phyloP scores from a whole-genome alignment of 805 yeast species.

The Ogataea henricii region DNA sequence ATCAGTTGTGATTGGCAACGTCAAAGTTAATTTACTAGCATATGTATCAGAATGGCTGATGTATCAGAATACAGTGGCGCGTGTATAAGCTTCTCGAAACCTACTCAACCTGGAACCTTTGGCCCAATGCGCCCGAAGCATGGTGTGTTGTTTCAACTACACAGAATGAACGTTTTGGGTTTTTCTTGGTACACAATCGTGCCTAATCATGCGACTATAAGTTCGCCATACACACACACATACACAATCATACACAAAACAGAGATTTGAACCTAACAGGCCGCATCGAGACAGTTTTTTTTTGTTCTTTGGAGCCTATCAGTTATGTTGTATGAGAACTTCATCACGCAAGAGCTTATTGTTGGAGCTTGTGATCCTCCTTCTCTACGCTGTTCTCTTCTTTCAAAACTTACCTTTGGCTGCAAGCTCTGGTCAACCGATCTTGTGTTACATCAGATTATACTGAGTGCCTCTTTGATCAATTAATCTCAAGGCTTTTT shows the following conservation, averaged over 20 bases:
- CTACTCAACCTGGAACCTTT: not conserved
- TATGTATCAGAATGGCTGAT: not conserved
- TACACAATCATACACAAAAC: too few relatives aligned
- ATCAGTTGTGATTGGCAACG: not conserved
- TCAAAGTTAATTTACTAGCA: not conserved
- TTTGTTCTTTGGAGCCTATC: not conserved
- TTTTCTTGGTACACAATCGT: not conserved
- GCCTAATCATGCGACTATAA: not conserved
- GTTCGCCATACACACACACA: too few relatives aligned
- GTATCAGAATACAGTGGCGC: not conserved
- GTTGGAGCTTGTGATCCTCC: not conserved
- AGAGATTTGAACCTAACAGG: not conserved
- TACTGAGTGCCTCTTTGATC: too few relatives aligned
- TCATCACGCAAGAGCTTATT: not conserved
- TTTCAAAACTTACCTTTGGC: too few relatives aligned
- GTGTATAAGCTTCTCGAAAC: not conserved
- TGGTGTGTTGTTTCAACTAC: not conserved
- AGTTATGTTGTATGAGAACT: not conserved
- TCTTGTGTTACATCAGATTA: too few relatives aligned
- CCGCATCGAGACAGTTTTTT: not conserved
- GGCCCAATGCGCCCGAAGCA: not conserved
- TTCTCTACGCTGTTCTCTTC: too few relatives aligned
- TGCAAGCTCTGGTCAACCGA: too few relatives aligned
- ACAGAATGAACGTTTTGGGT: not conserved
- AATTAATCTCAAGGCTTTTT: too few relatives aligned